Evolutionary conservation across 164 flowering plant species (phyloP).

Genomic region (Tetracentron sinense): DNA sequence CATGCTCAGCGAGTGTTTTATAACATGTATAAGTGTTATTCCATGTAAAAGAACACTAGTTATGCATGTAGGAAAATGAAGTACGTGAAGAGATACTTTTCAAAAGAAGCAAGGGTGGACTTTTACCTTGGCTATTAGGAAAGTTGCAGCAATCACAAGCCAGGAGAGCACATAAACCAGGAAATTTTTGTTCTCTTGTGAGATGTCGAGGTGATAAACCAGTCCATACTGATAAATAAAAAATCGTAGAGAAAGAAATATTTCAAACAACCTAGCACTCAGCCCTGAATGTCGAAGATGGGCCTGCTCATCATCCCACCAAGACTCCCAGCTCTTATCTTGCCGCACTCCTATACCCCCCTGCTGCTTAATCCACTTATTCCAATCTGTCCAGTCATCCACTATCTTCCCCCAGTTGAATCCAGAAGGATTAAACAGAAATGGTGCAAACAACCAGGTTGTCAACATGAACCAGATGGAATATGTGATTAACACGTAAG

Average conservation of each 20-base stretch:
- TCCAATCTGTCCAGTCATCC: conserved; percentile 96
- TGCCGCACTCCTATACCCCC: conserved; percentile 88
- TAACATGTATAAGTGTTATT: too few relatives aligned
- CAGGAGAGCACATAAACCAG: conserved; percentile 83
- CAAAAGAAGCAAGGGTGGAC: neutral
- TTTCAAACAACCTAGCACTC: conserved; percentile 53
- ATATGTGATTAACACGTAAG: conserved; percentile 67
- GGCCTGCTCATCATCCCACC: conserved; percentile 94
- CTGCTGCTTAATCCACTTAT: conserved; percentile 83
- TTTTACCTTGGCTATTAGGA: conserved; percentile 69
- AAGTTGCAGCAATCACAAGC: conserved; percentile 63
- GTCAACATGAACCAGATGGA: conserved; percentile 87
- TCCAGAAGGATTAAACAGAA: conserved; percentile 92
- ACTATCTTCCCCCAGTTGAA: conserved; percentile 78
- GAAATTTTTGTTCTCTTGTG: conserved; percentile 61
- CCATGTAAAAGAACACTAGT: neutral
- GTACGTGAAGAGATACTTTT: neutral
- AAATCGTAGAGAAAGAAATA: conserved; percentile 76
- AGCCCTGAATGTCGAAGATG: conserved; percentile 70
- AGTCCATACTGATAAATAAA: conserved; percentile 92
- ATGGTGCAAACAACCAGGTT: conserved; percentile 94
- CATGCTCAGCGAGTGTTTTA: too few relatives aligned
- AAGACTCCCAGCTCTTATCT: conserved; percentile 95
- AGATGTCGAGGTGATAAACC: conserved; percentile 91
- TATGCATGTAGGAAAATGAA: neutral